Conservation (phyloP, 257 asterid genomes). For the Solanum medicagineum region DNA sequence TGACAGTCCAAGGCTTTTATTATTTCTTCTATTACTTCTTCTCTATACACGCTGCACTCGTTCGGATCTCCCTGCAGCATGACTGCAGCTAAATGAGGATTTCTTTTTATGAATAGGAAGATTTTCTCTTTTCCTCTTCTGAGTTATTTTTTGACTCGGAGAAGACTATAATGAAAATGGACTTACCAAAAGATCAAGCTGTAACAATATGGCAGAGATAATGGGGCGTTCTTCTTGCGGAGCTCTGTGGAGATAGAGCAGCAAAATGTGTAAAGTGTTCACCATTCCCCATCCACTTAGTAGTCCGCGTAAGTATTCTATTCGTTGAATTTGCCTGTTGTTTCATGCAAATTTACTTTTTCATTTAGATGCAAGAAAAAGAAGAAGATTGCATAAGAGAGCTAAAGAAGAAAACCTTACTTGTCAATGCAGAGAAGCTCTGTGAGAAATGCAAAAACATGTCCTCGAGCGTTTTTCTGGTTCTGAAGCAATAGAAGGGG, state of each 20-base stretch:
- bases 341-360: not conserved
- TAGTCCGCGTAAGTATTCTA: slow-evolving; percentile 29
- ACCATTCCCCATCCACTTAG: slow-evolving; percentile 47
- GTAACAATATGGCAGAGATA: slow-evolving; percentile 51
- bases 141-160: not conserved
- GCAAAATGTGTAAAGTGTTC: slow-evolving; percentile 44
- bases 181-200: slow-evolving; percentile 69
- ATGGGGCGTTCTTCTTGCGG: slow-evolving; percentile 46
- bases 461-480: slow-evolving; percentile 9
- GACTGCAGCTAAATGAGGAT: slow-evolving; percentile 5
- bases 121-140: not conserved
- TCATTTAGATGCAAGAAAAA: not conserved
- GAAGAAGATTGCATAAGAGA: not conserved
- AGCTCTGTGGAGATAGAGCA: slow-evolving; percentile 47
- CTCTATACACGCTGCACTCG: slow-evolving; percentile 55
- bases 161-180: not conserved
- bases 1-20: slow-evolving; percentile 34
- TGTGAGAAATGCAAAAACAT: slow-evolving; percentile 37
- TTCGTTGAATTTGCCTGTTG: slow-evolving; percentile 40
- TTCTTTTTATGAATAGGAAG: not conserved
- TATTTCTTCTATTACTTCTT: slow-evolving; percentile 60
- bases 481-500: slow-evolving; percentile 27
- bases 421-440: slow-evolving; percentile 63
- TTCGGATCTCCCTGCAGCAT: slow-evolving; percentile 40
- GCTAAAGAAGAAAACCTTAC: slow-evolving; percentile 12